Percentiles rank a stretch among this genome's conserved stretches.
phyloP scores from a whole-genome alignment of 2,329 filamentous ascomycete genomes.

The Trichoderma atrobrunneum region DNA sequence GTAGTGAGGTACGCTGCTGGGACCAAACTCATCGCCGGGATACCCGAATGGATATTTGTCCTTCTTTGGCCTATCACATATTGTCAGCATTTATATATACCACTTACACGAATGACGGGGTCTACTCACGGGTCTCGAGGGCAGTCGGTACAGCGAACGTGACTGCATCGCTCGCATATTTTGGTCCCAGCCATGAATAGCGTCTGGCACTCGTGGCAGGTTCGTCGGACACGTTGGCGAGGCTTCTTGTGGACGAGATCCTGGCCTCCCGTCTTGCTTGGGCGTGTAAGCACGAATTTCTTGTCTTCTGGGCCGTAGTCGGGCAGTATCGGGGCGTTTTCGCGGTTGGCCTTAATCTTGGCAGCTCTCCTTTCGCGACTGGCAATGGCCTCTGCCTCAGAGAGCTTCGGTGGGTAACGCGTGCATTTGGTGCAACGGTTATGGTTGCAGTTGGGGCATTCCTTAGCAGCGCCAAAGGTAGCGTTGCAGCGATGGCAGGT shows the following conservation, averaged over 20 bases:
- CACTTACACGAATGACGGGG: neutral
- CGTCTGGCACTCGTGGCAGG: slow-evolving; percentile 70
- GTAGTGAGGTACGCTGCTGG: slow-evolving; percentile 51
- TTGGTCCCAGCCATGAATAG: slow-evolving; percentile 59
- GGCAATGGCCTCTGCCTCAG: slow-evolving; percentile 52
- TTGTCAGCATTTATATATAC: neutral
- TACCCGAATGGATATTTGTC: slow-evolving; percentile 69
- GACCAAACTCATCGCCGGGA: slow-evolving; percentile 61
- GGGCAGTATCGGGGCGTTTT: slow-evolving; percentile 52
- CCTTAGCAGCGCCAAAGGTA: slow-evolving; percentile 68
- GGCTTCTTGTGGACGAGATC: slow-evolving; percentile 70
- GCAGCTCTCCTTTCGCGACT: slow-evolving; percentile 51
- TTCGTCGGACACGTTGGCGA: slow-evolving; percentile 70
- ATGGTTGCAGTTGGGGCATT: slow-evolving; percentile 76
- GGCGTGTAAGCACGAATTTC: slow-evolving; percentile 57
- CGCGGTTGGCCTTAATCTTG: slow-evolving; percentile 53
- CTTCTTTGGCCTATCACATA: slow-evolving; percentile 55
- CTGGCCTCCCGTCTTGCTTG: slow-evolving; percentile 64
- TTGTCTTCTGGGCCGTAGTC: slow-evolving; percentile 47
- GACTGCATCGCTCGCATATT: slow-evolving; percentile 65
- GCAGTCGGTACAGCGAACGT: slow-evolving; percentile 75
- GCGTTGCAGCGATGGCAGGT: slow-evolving; percentile 79
- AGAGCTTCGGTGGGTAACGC: slow-evolving; percentile 67
- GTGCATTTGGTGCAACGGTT: slow-evolving; percentile 76
- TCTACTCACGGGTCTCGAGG: slow-evolving; percentile 71